A percentile compares a stretch with the other conserved stretches of the same genome.
Evolutionary conservation across 352 stramenopile genomes (phyloP).

Genomic region (Globisporangium apiculatum): DNA sequence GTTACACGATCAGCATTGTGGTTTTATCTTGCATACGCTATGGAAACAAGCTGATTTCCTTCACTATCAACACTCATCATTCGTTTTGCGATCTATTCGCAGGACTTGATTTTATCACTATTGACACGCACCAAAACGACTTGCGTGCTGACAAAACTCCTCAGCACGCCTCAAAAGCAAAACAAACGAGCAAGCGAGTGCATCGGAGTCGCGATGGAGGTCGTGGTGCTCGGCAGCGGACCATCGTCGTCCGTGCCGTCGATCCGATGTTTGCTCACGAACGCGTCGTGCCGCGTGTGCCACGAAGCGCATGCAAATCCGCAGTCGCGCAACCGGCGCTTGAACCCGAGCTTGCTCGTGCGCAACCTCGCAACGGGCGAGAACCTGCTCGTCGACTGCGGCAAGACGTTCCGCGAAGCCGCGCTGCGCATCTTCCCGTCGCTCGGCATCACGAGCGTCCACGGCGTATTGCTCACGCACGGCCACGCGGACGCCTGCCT

Average conservation of each 20-base stretch:
- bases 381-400: conserved; percentile 83
- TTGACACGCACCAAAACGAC: too few species aligned
- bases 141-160: too few species aligned
- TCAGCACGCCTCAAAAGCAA: too few species aligned
- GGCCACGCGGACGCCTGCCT: conserved; percentile 80
- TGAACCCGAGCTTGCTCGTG: conserved; percentile 78
- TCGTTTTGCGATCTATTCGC: too few species aligned
- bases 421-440: conserved; percentile 58
- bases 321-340: conserved; percentile 64
- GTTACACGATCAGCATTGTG: too few species aligned
- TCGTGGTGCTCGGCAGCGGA: conserved; percentile 74
- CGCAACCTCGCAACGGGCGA: conserved; percentile 27
- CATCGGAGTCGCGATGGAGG: conserved; percentile 37
- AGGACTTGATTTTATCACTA: too few species aligned
- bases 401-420: conserved; percentile 85
- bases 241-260: conserved; percentile 80
- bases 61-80: too few species aligned
- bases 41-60: too few species aligned
- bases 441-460: conserved; percentile 40
- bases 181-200: too few species aligned
- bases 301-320: conserved; percentile 58
- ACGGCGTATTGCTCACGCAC: conserved; percentile 78
- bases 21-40: too few species aligned
- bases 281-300: conserved; percentile 48
- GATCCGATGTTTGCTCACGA: conserved; percentile 61